Evolutionary conservation across 2,329 filamentous ascomycete species (phyloP), one percentile per base, ranked within the genome.

Genomic region (Plectosphaerella plurivora): DNA sequence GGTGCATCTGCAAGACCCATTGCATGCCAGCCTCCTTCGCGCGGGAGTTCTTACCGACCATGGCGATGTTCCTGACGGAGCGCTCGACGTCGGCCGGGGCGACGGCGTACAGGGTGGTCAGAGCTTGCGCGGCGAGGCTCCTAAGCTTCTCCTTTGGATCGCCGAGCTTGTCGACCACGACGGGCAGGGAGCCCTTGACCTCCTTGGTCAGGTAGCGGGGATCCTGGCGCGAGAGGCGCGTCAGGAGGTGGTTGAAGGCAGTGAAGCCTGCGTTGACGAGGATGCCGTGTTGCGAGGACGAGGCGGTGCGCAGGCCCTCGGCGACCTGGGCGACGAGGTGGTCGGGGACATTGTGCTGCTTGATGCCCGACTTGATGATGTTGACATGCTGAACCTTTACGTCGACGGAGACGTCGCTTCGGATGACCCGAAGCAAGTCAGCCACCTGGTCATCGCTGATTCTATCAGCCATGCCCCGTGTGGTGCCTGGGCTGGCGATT

Each of bases 331-430:
- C 72, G 61, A 95, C 81, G 62, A 79, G 82, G 51, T 72, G 71
- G 59, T 95, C 90, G 55, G 91, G 90, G 45, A 96, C 89, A 73
- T 91, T 91, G 67, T 89, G 87, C 70, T 96, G 91, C 70, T 96
- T 96, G 77, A 96, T 96, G 67, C 85, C 83, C 44, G 89, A 91
- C 72, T 96, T 96, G 70, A 92, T 76, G 62, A 76, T 78, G 54
- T 84, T 89, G 61, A 96, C 82, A 51, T 82, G 80, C 58, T 83
- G 76, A 57, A 91, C 79, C 66, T 91, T 91, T 49, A 78, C 72
- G 62, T 92, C 88, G 61, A 89, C 75, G 47, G 83, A 78, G 37
- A 81, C 78, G 61, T 89, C 87, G 60, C 82, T 80, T 67, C 73
- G 74, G 51, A 84, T 68, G 55, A 82, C 70, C 45, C 71, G 69